Base-by-base conservation (phyloP, 805 yeast genomes). In the Kazachstania bromeliacearum region DNA sequence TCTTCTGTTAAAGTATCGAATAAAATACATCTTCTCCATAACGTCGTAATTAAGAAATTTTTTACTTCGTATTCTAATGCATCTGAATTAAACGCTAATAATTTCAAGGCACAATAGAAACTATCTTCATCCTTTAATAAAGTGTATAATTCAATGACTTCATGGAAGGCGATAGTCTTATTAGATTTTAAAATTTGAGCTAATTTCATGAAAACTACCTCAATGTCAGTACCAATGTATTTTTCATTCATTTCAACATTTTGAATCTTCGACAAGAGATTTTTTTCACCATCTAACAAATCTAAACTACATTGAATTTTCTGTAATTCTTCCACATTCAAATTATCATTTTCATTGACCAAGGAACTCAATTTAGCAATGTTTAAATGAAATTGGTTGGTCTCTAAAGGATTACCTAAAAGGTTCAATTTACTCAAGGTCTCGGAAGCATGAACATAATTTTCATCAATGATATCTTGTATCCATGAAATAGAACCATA, bases 401-500 rank as follows among this genome's bases (percentile, higher is more conserved):
- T 70, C 9, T 57, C 57, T 30, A 68, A 62, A 7, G 59, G 49
- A 18, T 71, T 74, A 13, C 68, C 69, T 2, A 52, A 42, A 3
- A 66, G 53, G 4, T 68, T 61, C 19, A 73, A 67, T 1, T 58
- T 50, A 3, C 63, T 47, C 21, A 85, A 59, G 1, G 67, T 63
- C 10, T 53, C 47, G 1, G 79, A 62, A 0, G 87, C 89, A 2
- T 57, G 50, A 4, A 35, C 44, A 50, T 67, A 81, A 7, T 75
- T 63, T 3, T 64, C 65, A 42, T 67, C 73, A 22, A 73, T 53
- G 10, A 85, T 55, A 38, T 79, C 71, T 38, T 73, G 68, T 15
- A 85, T 77, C 95, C 95, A 87, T 2, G 84, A 69, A 34, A 83
- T 69, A 28, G 68, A 60, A 4, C 74, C 67, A 25, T 73, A 71